Conservation (phyloP, 2,329 filamentous ascomycete species). For the Hypoxylon sp. region DNA sequence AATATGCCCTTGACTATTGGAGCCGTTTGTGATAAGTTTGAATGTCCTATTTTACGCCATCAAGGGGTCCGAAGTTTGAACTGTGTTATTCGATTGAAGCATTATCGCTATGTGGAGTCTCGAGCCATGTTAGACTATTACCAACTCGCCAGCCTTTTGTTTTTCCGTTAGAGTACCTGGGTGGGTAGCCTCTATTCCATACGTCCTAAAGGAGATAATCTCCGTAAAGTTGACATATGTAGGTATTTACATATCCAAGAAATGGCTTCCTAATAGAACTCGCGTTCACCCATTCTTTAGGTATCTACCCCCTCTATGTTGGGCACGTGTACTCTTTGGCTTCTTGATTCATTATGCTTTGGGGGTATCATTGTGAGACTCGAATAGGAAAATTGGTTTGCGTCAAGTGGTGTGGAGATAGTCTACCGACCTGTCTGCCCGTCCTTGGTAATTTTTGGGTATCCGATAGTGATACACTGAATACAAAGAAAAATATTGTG, state of each 20-base stretch:
- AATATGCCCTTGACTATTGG: background rate
- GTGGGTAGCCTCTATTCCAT: conserved; percentile 23
- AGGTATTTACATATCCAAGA: conserved; percentile 31
- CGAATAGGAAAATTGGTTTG: conserved; percentile 20
- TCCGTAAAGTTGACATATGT: conserved; percentile 28
- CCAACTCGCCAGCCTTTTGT: conserved; percentile 30
- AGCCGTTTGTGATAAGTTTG: background rate
- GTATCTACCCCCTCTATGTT: conserved; percentile 30
- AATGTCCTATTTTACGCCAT: background rate
- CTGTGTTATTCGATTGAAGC: conserved; percentile 21
- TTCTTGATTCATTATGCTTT: conserved; percentile 40
- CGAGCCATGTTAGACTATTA: conserved; percentile 21
- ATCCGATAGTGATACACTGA: conserved; percentile 40
- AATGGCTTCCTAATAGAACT: conserved; percentile 34
- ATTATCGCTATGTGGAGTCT: conserved; percentile 20
- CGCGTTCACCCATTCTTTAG: conserved; percentile 29
- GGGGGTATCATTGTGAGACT: conserved; percentile 44
- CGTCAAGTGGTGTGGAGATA: conserved; percentile 44
- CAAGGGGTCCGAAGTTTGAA: conserved; percentile 8
- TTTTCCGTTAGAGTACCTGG: conserved; percentile 27
- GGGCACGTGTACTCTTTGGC: conserved; percentile 31
- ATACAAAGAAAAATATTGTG: conserved; percentile 34
- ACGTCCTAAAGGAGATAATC: conserved; percentile 16
- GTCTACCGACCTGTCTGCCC: conserved; percentile 40
- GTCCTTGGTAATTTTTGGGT: conserved; percentile 32